Evolutionary conservation across 2,329 filamentous ascomycete genomes (phyloP), one percentile per base, ranked within the genome.

Genomic region (Aureobasidium vineae): DNA sequence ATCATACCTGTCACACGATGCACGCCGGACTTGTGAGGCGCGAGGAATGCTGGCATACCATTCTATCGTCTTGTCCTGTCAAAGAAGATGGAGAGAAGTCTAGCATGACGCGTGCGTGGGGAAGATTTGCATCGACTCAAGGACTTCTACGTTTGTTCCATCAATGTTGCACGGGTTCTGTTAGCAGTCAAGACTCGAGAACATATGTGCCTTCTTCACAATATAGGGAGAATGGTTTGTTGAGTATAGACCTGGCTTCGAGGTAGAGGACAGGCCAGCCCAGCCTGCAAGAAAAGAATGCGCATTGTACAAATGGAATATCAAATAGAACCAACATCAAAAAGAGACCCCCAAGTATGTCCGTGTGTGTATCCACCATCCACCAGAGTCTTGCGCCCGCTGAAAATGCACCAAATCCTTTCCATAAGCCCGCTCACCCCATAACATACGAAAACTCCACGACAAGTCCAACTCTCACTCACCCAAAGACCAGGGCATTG

Each of bases 401-500:
- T 63, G 59, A 28, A 45, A 52, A 63, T 63, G 59, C 59, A 31
- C 21, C 45, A 63, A 40, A 63, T 31, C 15, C 59, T 31, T 40
- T 21, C 33, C 28, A 33, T n/a, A 28, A 26, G n/a, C 56, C 23
- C 3, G 10, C 13, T 23, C 19, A 40, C 36, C 26, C 19, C 23
- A 26, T 45, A 21, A 52, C 23, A 64, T 36, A 43, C 5, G 28
- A 45, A 64, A n/a, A 11, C 7, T 5, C 28, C 16, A 63, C 8
- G 10, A 13, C 33, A 11, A 54, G n/a, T 11, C 8, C 8, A 45
- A 5, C 1, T 23, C 13, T 21, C 31, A 8, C 56, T 66, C 61
- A 69, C 11, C 70, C 71, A 67, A 80, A 88, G 63, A 95, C 85
- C 67, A 95, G 81, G 26, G 89, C 92, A 75, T 93, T 95, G 65